Base-by-base conservation (phyloP, 441 rosid species). In the Aquilaria agallochum region DNA sequence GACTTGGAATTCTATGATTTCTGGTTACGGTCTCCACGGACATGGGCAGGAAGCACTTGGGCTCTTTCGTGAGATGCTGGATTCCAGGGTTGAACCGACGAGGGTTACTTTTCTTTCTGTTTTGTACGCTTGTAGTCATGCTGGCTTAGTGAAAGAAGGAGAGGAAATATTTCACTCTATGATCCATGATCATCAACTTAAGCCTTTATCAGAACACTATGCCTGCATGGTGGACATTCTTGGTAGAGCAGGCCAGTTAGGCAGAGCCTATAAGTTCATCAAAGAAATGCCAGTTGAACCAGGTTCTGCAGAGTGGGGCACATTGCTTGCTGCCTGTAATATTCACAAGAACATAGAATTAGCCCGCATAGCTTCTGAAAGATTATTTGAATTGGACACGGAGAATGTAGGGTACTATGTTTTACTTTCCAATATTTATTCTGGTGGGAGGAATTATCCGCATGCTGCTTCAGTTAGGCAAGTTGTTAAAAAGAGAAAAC, bases 271-370 rank as follows among this genome's bases (percentile, higher is more conserved):
- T 58, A 69, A 73, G 5, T 75, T 80, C 56, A 75, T 80, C 36
- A 51, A 60, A 12, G 65, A 76, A 68, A 75, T 80, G 85, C 77
- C 75, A 8, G 60, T 80, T 64, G 63, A 75, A 50, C 80, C 82
- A 45, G 80, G 77, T 63, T 61, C 76, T 53, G 71, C 72, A 67
- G 70, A 75, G 51, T 80, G 85, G 85, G 82, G 80, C 56, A 73
- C 80, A 9, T 53, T 80, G 74, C 82, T 80, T 12, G 82, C 76
- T 56, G 85, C 82, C 45, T 80, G 85, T 63, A 59, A 79, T 71
- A 80, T 78, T 67, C 78, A 80, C 62, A 76, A 78, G 65, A 72
- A 78, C 64, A 60, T 73, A 48, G 61, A 66, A 40, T 68, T 80
- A 50, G 85, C 76, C 11, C 60, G 58, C 59, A 58, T 32, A 67